Evolutionary conservation across 805 yeast species (phyloP).

Genomic region (Zygosaccharomyces lentus): DNA sequence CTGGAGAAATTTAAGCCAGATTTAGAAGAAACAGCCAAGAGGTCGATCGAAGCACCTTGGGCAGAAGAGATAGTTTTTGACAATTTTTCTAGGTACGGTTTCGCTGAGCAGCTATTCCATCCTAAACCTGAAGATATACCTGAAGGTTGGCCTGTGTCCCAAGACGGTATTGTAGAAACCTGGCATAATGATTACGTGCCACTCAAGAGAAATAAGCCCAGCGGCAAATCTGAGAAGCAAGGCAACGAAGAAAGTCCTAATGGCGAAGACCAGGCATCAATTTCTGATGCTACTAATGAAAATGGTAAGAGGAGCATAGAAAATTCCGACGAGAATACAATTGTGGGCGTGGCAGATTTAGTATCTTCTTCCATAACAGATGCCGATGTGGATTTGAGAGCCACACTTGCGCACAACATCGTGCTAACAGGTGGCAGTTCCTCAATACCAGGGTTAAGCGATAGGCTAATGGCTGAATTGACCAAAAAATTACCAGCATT

Average conservation of each 20-base stretch:
- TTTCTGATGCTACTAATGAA: constrained; percentile 21
- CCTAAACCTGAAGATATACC: constrained; percentile 47
- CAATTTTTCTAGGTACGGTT: constrained; percentile 49
- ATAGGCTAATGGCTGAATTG: constrained; percentile 68
- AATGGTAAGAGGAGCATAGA: constrained; percentile 31
- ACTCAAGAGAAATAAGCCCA: constrained; percentile 50
- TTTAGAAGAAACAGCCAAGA: constrained; percentile 29
- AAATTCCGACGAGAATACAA: constrained; percentile 12
- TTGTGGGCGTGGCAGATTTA: constrained; percentile 58
- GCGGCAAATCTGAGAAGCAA: constrained; percentile 32
- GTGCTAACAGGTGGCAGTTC: constrained; percentile 84
- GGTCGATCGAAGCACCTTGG: constrained; percentile 71
- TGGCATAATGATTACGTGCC: constrained; percentile 68
- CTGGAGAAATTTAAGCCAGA: constrained; percentile 27
- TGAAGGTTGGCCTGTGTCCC: constrained; percentile 33
- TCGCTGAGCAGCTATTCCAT: constrained; percentile 70
- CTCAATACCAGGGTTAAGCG: constrained; percentile 74
- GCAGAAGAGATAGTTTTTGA: constrained; percentile 64
- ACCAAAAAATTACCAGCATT: constrained; percentile 72
- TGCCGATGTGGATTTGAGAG: constrained; percentile 75
- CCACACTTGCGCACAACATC: constrained; percentile 83
- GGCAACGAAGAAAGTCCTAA: constrained; percentile 30
- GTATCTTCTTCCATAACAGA: constrained; percentile 49
- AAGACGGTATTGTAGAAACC: constrained; percentile 54
- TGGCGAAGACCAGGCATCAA: constrained; percentile 17